Percentiles rank a stretch among this genome's conserved stretches.
These are phyloP conservation scores for Tuber calosporum DNA, from an alignment of 495 filamentous ascomycete genomes.

Conservation along the genomic window DNA sequence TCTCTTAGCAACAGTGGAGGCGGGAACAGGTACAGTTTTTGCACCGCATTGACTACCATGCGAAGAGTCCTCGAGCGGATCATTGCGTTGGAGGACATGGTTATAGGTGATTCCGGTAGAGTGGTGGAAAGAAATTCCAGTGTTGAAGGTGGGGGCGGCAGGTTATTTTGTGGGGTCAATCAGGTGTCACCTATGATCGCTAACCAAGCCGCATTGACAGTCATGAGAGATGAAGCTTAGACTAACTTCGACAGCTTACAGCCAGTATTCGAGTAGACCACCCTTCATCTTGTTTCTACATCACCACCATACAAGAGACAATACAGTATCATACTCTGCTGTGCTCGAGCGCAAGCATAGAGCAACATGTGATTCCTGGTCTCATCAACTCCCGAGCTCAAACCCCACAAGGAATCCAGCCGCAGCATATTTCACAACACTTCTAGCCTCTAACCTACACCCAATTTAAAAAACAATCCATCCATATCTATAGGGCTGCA, in stretches of 20 bases:
- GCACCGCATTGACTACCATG: conserved; percentile 73
- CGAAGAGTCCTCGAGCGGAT: conserved; percentile 61
- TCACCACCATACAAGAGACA: background rate
- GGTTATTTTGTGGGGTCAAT: background rate
- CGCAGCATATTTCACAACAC: background rate
- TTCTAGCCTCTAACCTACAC: background rate
- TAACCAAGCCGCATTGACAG: background rate
- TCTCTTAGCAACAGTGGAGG: conserved; percentile 23
- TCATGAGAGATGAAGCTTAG: background rate
- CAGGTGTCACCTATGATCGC: background rate
- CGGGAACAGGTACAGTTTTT: conserved; percentile 56
- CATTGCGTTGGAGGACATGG: conserved; percentile 3
- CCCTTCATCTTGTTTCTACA: background rate
- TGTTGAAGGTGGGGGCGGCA: background rate
- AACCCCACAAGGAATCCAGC: background rate
- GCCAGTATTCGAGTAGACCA: background rate
- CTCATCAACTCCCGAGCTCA: background rate
- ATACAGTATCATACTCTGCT: background rate
- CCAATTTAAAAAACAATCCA: background rate
- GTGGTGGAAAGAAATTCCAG: background rate
- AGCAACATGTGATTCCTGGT: background rate
- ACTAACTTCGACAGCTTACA: background rate
- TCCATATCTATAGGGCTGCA: background rate
- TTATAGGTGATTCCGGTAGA: background rate
- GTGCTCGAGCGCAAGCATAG: background rate